Evolutionary conservation across 2,329 filamentous ascomycete genomes (phyloP), one percentile per base, ranked within the genome.

Genomic region (Colletotrichum sansevieriae): DNA sequence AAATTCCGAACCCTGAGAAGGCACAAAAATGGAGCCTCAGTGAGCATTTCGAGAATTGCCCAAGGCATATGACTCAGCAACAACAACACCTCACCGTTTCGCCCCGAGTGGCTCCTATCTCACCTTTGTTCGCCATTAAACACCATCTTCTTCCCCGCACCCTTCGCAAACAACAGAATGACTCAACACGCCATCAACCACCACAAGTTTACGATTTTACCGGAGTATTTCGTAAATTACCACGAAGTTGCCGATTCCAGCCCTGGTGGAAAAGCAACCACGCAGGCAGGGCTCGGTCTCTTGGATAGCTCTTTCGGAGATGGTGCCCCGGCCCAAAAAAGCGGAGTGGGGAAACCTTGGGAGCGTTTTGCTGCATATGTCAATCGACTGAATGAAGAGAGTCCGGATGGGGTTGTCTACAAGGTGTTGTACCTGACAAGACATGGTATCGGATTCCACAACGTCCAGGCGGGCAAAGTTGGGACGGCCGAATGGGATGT

Each of bases 401-500:
- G 80, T 3, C 77, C 80, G 0, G 71, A 76, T 3, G 81, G 79
- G 60, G 82, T 83, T n/a, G 75, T 74, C 13, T 90, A 88, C 77
- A 85, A 87, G 64, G 79, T 90, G 12, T 68, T 89, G 11, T 82
- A 79, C 68, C 78, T 89, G 65, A 87, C 85, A 22, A 83, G 88
- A 13, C 88, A 90, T 73, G 88, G 88, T 13, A 79, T 87, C 72
- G 88, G 87, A 25, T 79, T 74, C 60, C 80, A 83, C 56, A 83
- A 83, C 65, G 77, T 78, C 60, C 86, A 85, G 62, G 84, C 88
- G 71, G 78, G 81, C n/a, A 84, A 83, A 71, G 88, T 88, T 65
- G 87, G 87, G 46, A 87, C 83, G 0, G 80, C 81, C 3, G 84
- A 81, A 11, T 90, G 88, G 87, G 85, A 90, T 74, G 81, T 81